Percentiles rank a stretch among this genome's conserved stretches.
Evolutionary conservation across 208 protist genomes (phyloP).

Genomic region (Balamuthia mandrillaris): DNA sequence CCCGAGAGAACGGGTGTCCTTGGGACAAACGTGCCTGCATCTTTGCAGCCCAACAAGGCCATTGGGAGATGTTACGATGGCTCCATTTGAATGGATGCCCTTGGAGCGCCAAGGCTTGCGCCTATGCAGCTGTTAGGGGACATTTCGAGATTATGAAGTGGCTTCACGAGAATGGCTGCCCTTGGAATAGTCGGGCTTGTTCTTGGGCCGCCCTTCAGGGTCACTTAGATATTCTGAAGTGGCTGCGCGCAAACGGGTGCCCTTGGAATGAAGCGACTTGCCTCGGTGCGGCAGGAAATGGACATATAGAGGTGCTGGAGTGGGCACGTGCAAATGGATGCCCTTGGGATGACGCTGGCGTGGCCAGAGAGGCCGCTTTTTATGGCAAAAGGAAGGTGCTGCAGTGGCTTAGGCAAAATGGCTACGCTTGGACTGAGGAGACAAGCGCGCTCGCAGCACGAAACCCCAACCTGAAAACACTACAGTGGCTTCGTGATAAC

Average conservation of each 20-base stretch:
- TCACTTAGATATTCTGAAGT: background rate
- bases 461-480: background rate
- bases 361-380: too few species aligned
- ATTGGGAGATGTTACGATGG: background rate
- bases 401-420: background rate
- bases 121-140: background rate
- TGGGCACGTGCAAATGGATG: too few species aligned
- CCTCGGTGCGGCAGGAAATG: background rate
- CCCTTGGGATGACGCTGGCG: too few species aligned
- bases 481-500: background rate
- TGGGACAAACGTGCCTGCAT: background rate
- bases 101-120: background rate
- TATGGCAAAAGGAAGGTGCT: background rate
- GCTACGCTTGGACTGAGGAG: background rate
- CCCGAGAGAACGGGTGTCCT: background rate
- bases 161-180: background rate
- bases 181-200: too few species aligned
- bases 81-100: background rate
- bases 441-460: background rate
- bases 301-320: too few species aligned
- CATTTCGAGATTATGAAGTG: background rate
- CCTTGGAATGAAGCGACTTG: background rate
- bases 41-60: background rate
- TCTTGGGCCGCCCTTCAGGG: too few species aligned
- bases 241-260: background rate